Base-by-base conservation (phyloP, 1,284 basidiomycete species). In the Cystobasidium sp. region DNA sequence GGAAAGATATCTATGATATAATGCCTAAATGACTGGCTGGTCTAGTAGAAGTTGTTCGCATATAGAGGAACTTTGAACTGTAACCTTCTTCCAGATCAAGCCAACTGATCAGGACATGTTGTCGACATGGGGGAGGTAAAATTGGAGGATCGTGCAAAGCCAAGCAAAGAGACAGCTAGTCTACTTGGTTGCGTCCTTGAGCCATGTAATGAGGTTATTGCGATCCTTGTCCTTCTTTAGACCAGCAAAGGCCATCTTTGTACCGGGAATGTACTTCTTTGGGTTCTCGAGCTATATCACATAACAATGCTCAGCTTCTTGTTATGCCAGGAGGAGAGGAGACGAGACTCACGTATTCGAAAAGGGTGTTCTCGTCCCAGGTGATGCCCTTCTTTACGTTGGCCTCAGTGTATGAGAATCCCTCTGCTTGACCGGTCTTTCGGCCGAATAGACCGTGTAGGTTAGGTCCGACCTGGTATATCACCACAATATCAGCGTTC, bases 221-320 rank as follows among this genome's bases (percentile, higher is more conserved):
- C 69, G 58, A 59, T 71, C 69, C 69, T 94, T 94, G 46, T 92
- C 91, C 88, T 97, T 97, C 90, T 97, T 97, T 82, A 97, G 85
- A 81, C 94, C 94, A 78, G 94, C 93, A 80, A 97, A 97, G 76
- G 94, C 94, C 94, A 96, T 96, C 87, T 96, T 96, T 75, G 94
- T 97, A 68, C 94, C 94, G 56, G 93, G 93, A 80, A 96, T 96
- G 86, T 94, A 94, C 88, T 96, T 96, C 88, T 97, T 97, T 76
- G 94, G 94, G 88, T 97, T 94, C 86, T 92, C 90, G 82, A 81
- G 80, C 80, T 81, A 75, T 75, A 31, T 16, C 6, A 14, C 24
- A 47, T 10, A 16, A 9, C 51, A 58, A 46, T 1, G 16, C 39
- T 22, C 9, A 10, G 52, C 52, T 12, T 10, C 20, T 16, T 20